Evolutionary conservation across 169 alveolate species (phyloP), one percentile per base, ranked within the genome.

Genomic region (Plasmodium ovale): DNA sequence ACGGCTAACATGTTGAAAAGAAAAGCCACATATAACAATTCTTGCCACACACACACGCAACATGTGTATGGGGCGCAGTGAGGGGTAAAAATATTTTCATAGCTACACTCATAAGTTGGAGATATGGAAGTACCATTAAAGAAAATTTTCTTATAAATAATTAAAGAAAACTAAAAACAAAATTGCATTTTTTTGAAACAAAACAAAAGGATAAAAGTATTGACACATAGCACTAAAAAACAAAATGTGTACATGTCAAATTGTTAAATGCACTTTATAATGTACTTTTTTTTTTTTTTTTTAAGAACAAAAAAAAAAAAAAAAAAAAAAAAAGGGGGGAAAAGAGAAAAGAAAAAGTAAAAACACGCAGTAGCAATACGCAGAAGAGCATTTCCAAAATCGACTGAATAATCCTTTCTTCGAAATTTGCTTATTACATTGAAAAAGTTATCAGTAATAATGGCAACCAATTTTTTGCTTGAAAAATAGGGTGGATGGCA

Each of bases 81-180:
- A 65, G 19, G 7, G 56, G 37, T 54, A 56, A 56, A 54, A 72
- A 54, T 72, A 31, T 54, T 21, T 72, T 54, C 33, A 72, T 49
- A 56, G 47, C 29, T 72, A 14, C 19, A 16, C 37, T 72, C 56
- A 69, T 69, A 35, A 69, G 21, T 69, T 69, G 35, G 25, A 39
- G 35, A 29, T 10, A 21, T 69, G 27, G 16, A 69, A 69, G 62
- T 69, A 25, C 19, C 33, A 31, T 69, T 69, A 69, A 69, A 47
- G 47, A 49, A 69, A 69, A 31, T 27, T 23, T 49, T 69, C 64
- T 2, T 69, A 27, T 69, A 69, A 69, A 69, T 69, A 69, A 47
- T 69, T 69, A 44, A 69, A 49, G 82, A 69, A 19, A 44, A 69
- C 25, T 44, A 69, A 69, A 69, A 42, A 56, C 35, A 72, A 72